Base-by-base conservation (phyloP, 768 basidiomycete species). In the Termitomyces sp. region DNA sequence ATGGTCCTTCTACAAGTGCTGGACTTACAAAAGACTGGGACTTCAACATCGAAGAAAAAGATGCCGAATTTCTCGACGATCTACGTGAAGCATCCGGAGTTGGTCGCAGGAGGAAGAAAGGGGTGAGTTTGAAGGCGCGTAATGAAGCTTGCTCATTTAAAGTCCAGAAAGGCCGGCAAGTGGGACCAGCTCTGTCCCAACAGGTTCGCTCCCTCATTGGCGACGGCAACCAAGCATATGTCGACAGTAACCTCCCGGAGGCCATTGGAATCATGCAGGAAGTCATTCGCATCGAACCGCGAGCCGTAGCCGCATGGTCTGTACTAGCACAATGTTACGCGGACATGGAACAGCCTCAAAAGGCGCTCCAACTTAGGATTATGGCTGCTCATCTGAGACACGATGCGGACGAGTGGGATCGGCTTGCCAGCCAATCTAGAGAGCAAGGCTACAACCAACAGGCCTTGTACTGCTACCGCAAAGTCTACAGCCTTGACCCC, bases 281-380 rank as follows among this genome's bases (percentile, higher is more conserved):
- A 68, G 91, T 97, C 63, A 93, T 99, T 56, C 85, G 93, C 9
- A 92, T 95, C 57, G 96, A 99, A 69, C 93, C 95, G 2, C 84
- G 90, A 18, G 89, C 93, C 1, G 77, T 81, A 0, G 74, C 84
- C 2, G 91, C 94, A 1, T 99, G 95, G 95, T 84, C 86, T 8
- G 91, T 94, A 0, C 82, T 98, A 6, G 93, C 91, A 2, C 84
- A 88, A 63, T 92, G 91, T 66, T 89, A 93, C 68, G 82, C 85
- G 36, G 91, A 94, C 65, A 72, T 84, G 69, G 77, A 81, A 6
- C 83, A 95, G 59, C 69, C 71, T 2, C 79, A 88, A 54, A 89
- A 88, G 61, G 89, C 87, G 0, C 74, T 96, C 13, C 91, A 94
- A 69, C 79, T 94, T 54, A 80, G 89, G 50, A 89, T 98, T 46